Conservation (phyloP, 495 filamentous ascomycete species). For the Talaromyces adpressus region DNA sequence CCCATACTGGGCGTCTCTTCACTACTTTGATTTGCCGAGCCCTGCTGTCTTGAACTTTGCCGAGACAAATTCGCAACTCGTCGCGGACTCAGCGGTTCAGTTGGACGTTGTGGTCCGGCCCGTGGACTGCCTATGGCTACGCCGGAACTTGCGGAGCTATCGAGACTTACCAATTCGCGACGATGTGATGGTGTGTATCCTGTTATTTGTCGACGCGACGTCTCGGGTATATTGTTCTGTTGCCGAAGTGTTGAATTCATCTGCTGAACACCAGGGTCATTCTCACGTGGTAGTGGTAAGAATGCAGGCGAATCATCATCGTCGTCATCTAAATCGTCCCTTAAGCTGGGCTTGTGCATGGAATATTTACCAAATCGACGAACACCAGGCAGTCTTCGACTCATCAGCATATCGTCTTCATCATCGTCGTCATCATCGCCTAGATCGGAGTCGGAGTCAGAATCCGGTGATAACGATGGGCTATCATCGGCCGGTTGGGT, state of each 20-base stretch:
- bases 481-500: slow-evolving; percentile 25
- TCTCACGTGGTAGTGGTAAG: slow-evolving; percentile 51
- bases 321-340: slow-evolving; percentile 39
- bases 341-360: slow-evolving; percentile 23
- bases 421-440: slow-evolving; percentile 47
- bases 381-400: slow-evolving; percentile 20
- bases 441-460: slow-evolving; percentile 32
- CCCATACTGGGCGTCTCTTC: slow-evolving; percentile 95
- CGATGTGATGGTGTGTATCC: slow-evolving; percentile 20
- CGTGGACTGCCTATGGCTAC: slow-evolving; percentile 17
- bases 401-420: slow-evolving; percentile 15
- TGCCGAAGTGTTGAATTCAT: slow-evolving; percentile 51
- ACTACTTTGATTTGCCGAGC: slow-evolving; percentile 59
- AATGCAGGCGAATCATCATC: slow-evolving; percentile 60
- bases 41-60: slow-evolving; percentile 48
- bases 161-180: slow-evolving; percentile 44
- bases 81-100: slow-evolving; percentile 41
- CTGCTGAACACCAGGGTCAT: slow-evolving; percentile 16
- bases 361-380: slow-evolving; percentile 35
- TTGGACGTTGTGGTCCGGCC: slow-evolving; percentile 16
- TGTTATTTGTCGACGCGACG: slow-evolving; percentile 24
- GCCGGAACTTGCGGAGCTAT: slow-evolving; percentile 49
- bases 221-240: slow-evolving; percentile 38
- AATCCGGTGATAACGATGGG: slow-evolving; percentile 18
- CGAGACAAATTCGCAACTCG: slow-evolving; percentile 49